Conservation (phyloP, 345 rosid genomes). For the Ceriops zippeliana region DNA sequence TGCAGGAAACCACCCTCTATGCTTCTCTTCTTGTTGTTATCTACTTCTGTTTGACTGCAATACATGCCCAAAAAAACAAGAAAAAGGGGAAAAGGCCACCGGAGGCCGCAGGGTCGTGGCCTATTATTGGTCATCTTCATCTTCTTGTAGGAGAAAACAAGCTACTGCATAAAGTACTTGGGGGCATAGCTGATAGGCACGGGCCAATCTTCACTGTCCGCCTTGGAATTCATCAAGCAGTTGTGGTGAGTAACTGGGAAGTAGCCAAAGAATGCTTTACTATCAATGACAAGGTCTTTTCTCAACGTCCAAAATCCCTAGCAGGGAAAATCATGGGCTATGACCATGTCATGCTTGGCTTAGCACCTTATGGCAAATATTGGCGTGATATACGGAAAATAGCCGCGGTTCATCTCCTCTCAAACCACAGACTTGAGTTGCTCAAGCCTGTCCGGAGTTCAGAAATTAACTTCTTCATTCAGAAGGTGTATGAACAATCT, state of each 20-base stretch:
- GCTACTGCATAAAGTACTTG: constrained; percentile 23
- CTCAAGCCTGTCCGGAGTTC: constrained; percentile 27
- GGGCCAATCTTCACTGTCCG: constrained; percentile 28
- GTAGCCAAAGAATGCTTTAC: constrained; percentile 35
- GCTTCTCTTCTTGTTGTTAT: constrained; percentile 13
- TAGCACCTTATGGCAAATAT: constrained; percentile 34
- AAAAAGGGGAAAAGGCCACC: constrained; percentile 20
- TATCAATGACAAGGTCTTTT: constrained; percentile 25
- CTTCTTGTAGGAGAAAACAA: constrained; percentile 18
- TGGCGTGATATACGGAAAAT: constrained; percentile 38
- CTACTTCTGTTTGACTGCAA: not conserved
- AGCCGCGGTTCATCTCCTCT: constrained; percentile 27
- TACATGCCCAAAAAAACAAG: not conserved
- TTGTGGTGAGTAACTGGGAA: constrained; percentile 30
- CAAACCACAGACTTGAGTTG: constrained; percentile 28
- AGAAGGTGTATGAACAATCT: constrained; percentile 17
- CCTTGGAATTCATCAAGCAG: constrained; percentile 23
- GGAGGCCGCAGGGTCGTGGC: constrained; percentile 31
- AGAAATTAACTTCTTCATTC: constrained; percentile 17
- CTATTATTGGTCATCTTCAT: constrained; percentile 34
- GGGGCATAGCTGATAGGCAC: constrained; percentile 20
- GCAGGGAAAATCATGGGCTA: constrained; percentile 32
- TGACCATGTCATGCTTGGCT: constrained; percentile 23
- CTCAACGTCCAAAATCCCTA: constrained; percentile 19
- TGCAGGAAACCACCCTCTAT: not conserved